Evolutionary conservation across 306 rosid species (phyloP), one percentile per base, ranked within the genome.

Genomic region (Castanea crenata): DNA sequence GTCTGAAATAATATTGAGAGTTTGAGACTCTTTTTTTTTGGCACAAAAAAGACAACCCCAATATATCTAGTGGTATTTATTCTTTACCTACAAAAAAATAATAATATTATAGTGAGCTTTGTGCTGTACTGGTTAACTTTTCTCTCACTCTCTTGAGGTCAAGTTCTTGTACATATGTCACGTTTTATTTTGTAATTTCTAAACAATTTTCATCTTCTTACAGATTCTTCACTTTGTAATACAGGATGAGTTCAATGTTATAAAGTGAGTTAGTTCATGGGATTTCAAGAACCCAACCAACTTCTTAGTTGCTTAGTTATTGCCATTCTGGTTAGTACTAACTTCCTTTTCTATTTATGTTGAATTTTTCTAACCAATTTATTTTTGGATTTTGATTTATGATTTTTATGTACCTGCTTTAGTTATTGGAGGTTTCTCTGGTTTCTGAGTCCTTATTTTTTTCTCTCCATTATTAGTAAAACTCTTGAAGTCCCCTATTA

Each of bases 321-420:
- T 77, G 67, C 49, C 20, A 49, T 77, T 77, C 84, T 52, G 89
- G 93, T 89, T 78, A 74, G 91, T 89, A 75, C 46, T 27, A 44
- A 67, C 55, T 56, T 74, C 73, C 25, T 51, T 15, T 74, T 63
- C 63, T 77, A 51, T 56, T 72, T 25, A 12, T 19, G 55, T 74
- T 56, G 32, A 19, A 76, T 75, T 44, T 31, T 21, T 64, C 56
- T 18, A 15, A 38, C 13, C 25, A 3, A 56, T 46, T 49, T 49
- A 18, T 64, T 78, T 6, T 13, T 21, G 10, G 68, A 29, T 81
- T 55, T 54, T 56, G 62, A 67, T 73, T 38, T 9, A n/a, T 71
- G 9, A 5, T 49, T 25, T 63, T 23, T 56, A 23, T 14, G 19
- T 23, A 41, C 3, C 19, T 54, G 41, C 71, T 73, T 44, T 54